A percentile compares a stretch with the other conserved stretches of the same genome.
Conservation (phyloP, 352 stramenopile genomes). For the Phytophthora crassamura region DNA sequence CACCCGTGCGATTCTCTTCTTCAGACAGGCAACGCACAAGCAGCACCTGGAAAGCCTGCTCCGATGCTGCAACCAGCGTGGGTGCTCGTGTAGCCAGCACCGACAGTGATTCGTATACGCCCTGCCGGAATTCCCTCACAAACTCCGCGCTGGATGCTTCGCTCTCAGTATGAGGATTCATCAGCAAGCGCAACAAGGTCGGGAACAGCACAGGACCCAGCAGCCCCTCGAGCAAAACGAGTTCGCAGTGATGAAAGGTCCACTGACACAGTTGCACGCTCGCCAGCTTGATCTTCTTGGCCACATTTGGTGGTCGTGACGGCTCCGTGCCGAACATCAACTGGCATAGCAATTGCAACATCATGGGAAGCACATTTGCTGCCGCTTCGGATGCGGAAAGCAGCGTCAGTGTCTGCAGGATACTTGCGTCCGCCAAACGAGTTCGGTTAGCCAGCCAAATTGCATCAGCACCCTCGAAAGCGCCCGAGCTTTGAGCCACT, state of each 20-base stretch:
- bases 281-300: slow-evolving; percentile 69
- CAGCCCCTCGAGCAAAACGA: slow-evolving; percentile 49
- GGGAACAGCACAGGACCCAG: slow-evolving; percentile 75
- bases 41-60: slow-evolving; percentile 80
- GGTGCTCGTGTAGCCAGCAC: slow-evolving; percentile 53
- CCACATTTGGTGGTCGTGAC: slow-evolving; percentile 52
- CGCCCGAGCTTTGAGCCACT: slow-evolving; percentile 43
- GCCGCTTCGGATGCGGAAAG: slow-evolving; percentile 59
- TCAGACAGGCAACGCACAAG: slow-evolving; percentile 68
- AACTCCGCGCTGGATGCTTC: slow-evolving; percentile 53
- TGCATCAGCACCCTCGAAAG: slow-evolving; percentile 48
- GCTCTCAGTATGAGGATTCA: slow-evolving; percentile 65
- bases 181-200: slow-evolving; percentile 67
- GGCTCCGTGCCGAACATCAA: slow-evolving; percentile 75
- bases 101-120: slow-evolving; percentile 66
- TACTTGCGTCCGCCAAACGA: slow-evolving; percentile 61
- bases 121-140: slow-evolving; percentile 61
- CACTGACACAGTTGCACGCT: slow-evolving; percentile 66
- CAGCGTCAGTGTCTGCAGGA: slow-evolving; percentile 59
- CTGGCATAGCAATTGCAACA: slow-evolving; percentile 79
- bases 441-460: slow-evolving; percentile 55
- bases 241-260: slow-evolving; percentile 60
- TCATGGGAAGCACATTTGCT: slow-evolving; percentile 62
- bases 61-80: slow-evolving; percentile 49
- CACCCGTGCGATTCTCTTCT: slow-evolving; percentile 53